phyloP scores from a whole-genome alignment of 768 basidiomycete genomes.

The Tylopilus plumbeoviolaceoides region DNA sequence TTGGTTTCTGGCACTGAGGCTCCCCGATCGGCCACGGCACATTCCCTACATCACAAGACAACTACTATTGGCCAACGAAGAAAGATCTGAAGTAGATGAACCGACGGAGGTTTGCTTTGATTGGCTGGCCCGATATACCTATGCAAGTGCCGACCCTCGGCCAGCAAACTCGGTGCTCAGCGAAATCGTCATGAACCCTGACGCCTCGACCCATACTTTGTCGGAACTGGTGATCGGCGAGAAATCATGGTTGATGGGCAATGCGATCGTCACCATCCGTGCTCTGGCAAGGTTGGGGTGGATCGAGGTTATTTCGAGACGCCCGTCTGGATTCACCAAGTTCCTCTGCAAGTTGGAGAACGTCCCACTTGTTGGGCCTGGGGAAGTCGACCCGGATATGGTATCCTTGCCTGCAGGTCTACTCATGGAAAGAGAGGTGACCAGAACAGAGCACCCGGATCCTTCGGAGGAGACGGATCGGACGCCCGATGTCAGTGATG shows the following conservation, averaged over 20 bases:
- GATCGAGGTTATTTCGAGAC: slow-evolving; percentile 79
- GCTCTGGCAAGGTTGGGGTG: slow-evolving; percentile 73
- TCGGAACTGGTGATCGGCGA: slow-evolving; percentile 45
- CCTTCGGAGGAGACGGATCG: slow-evolving; percentile 18
- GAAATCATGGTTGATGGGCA: slow-evolving; percentile 85
- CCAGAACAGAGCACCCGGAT: slow-evolving; percentile 30
- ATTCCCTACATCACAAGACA: slow-evolving; percentile 84
- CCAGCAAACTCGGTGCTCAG: slow-evolving; percentile 76
- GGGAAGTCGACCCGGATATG: slow-evolving; percentile 80
- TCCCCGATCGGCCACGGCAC: slow-evolving; percentile 76
- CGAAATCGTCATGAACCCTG: slow-evolving; percentile 71
- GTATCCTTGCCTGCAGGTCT: slow-evolving; percentile 68
- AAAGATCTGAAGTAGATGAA: slow-evolving; percentile 69
- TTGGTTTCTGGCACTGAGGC: slow-evolving; percentile 89
- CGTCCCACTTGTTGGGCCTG: slow-evolving; percentile 77
- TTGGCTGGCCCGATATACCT: slow-evolving; percentile 93
- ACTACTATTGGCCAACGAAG: slow-evolving; percentile 81
- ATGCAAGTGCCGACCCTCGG: slow-evolving; percentile 88
- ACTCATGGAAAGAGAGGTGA: slow-evolving; percentile 58
- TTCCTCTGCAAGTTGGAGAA: slow-evolving; percentile 87
- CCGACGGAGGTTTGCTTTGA: slow-evolving; percentile 96
- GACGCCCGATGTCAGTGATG: not conserved
- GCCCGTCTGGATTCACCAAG: slow-evolving; percentile 86
- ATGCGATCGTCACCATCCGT: slow-evolving; percentile 80
- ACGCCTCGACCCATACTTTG: slow-evolving; percentile 23